These are phyloP conservation scores for Orychophragmus violaceus DNA, from an alignment of 345 rosid species.

Conservation along the genomic window DNA sequence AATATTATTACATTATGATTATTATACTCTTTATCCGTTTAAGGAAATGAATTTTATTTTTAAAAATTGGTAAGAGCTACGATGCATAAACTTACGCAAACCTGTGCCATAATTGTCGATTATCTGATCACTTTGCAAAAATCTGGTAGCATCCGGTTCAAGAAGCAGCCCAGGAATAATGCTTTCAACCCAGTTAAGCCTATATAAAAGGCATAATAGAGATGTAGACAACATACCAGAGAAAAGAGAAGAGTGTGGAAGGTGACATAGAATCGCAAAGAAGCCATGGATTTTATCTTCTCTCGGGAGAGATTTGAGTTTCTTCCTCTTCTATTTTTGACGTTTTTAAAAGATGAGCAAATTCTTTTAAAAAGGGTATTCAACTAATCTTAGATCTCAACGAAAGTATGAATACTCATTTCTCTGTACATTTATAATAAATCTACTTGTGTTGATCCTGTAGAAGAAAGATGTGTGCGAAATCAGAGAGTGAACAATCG, in stretches of 20 bases:
- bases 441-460: constrained; percentile 9
- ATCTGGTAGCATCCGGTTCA: neutral
- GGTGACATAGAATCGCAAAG: constrained; percentile 4
- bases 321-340: neutral
- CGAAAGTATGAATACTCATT: constrained; percentile 3
- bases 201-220: neutral
- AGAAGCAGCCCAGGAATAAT: neutral
- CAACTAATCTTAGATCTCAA: constrained; percentile 16
- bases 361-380: neutral
- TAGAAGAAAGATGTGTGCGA: no score
- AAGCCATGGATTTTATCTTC: constrained; percentile 20
- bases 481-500: no score
- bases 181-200: neutral
- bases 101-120: neutral
- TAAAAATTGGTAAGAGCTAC: neutral
- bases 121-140: neutral
- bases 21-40: neutral
- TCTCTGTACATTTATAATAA: constrained; percentile 12
- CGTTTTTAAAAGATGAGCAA: neutral
- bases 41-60: neutral
- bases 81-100: neutral
- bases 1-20: neutral
- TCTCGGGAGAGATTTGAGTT: neutral
- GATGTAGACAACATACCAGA: constrained; percentile 14
- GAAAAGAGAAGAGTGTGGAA: constrained; percentile 21